Evolutionary conservation across 306 rosid genomes (phyloP).

Genomic region (Quercus engelmannii): DNA sequence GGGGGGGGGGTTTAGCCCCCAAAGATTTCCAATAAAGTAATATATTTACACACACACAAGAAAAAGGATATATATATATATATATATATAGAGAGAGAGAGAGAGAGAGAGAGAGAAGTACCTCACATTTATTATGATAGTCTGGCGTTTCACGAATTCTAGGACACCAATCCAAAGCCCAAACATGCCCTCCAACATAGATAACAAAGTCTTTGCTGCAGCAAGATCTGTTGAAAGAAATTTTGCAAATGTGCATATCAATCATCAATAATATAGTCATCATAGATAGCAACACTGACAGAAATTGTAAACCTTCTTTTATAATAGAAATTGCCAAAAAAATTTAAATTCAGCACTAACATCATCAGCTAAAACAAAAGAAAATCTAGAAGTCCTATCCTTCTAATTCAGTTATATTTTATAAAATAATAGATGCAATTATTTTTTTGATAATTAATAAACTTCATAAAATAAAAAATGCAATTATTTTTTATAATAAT

Average conservation of each 20-base stretch:
- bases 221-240: conserved; percentile 18
- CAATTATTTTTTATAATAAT: neutral
- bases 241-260: conserved; percentile 7
- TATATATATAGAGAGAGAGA: neutral
- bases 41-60: neutral
- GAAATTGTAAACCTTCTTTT: conserved; percentile 7
- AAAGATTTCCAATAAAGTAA: neutral
- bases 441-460: no score
- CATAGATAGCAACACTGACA: neutral
- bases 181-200: conserved; percentile 86
- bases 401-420: neutral
- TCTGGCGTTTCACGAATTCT: conserved; percentile 47
- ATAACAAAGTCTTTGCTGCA: conserved; percentile 72
- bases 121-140: conserved; percentile 67
- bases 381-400: neutral
- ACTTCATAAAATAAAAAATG: neutral
- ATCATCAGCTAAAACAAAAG: conserved; percentile 17
- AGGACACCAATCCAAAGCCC: conserved; percentile 99
- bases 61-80: conserved; percentile 1
- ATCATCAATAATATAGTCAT: conserved; percentile 5
- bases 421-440: neutral
- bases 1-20: neutral
- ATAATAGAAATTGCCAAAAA: conserved; percentile 4
- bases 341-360: conserved; percentile 1
- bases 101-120: conserved; percentile 15